Base-by-base conservation (phyloP, 2,329 filamentous ascomycete species). In the Aspergillus neotritici region DNA sequence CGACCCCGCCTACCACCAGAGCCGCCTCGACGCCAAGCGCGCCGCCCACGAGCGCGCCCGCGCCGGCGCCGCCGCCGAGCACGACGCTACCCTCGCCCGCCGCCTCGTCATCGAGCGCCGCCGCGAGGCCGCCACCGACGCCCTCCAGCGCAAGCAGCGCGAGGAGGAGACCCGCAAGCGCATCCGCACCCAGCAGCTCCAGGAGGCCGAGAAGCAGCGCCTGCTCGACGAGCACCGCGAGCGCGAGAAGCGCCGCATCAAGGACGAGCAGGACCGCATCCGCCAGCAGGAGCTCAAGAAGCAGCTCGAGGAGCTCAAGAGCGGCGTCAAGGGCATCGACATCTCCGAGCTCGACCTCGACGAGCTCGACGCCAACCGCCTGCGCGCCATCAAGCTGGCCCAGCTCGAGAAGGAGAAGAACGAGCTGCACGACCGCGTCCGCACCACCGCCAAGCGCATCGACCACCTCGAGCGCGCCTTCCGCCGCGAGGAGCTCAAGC, bases 401-500 rank as follows among this genome's bases (percentile, higher is more conserved):
- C 91, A 95, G 69, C 80, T 98, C 9, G 93, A 97, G 73, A 90
- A 91, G 58, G 93, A 97, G 76, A 98, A 97, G 84, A 94, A 91
- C 62, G 89, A 93, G 62, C 83, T 96, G 55, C 87, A 86, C 52
- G 89, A 96, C 71, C 88, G 86, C 65, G 80, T 97, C 41, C 84
- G 89, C 58, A 82, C 94, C 58, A 94, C 90, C 48, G 88, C 86
- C 66, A 97, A 96, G 80, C 86, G 93, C 52, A 87, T 96, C 59
- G 93, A 98, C 64, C 91, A 98, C 71, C 74, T 98, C 57, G 93
- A 98, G 75, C 87, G 93, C 73, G 93, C 93, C 31, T 94, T 94
- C 79, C 84, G 93, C 60, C 87, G 91, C 67, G 93, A 97, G 72
- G 93, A 98, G 70, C 73, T 84, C 61, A 95, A 96, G 80, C 91